Conservation (phyloP, 768 basidiomycete species). For the Mycena alexandri region DNA sequence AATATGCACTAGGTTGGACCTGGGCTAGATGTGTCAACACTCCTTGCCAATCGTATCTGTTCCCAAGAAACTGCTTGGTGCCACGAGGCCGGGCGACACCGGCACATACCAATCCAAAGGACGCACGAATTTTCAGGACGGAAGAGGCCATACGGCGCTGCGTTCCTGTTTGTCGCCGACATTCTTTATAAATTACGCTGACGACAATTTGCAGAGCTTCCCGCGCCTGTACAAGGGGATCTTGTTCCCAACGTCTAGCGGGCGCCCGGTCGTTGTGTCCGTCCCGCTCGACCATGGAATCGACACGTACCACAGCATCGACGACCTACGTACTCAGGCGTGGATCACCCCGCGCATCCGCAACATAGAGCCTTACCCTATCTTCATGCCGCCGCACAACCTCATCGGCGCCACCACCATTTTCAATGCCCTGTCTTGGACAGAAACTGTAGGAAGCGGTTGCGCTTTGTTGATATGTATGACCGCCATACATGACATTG, state of each 20-base stretch:
- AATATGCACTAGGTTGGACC: too few species aligned
- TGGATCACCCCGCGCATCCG: background rate
- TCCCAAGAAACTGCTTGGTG: too few species aligned
- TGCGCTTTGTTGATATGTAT: background rate
- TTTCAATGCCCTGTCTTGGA: background rate
- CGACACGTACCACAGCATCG: background rate
- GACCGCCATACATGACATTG: background rate
- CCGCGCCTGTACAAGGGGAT: background rate
- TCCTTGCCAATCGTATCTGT: too few species aligned
- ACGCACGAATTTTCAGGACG: too few species aligned
- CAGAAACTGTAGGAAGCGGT: background rate
- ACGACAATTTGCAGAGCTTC: background rate
- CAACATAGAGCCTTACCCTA: background rate
- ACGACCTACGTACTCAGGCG: background rate
- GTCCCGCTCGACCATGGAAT: conserved; percentile 3
- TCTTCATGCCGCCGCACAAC: background rate
- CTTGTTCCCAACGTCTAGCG: background rate
- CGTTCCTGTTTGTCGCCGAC: background rate
- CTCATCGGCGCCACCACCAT: background rate
- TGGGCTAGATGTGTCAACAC: too few species aligned
- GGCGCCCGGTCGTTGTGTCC: background rate
- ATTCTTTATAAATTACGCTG: too few species aligned
- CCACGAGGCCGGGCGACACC: too few species aligned
- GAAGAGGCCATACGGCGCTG: background rate
- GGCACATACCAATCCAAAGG: too few species aligned